Evolutionary conservation across 2,329 filamentous ascomycete species (phyloP).

Genomic region (Fusarium fujikuroi): DNA sequence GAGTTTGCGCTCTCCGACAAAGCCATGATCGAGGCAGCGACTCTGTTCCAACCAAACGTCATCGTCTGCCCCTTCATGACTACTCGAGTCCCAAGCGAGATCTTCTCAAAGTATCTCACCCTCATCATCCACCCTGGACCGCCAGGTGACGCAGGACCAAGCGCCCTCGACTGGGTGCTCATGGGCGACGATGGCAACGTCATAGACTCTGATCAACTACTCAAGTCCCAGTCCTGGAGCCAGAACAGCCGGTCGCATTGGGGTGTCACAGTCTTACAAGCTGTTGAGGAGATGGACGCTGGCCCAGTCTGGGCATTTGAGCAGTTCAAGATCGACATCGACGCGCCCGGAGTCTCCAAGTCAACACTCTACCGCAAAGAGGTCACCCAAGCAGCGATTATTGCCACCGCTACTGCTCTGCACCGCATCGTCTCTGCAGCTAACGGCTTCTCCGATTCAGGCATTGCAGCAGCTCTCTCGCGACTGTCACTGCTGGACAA

Average conservation of each 20-base stretch:
- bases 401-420: constrained; percentile 14
- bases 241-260: constrained; percentile 24
- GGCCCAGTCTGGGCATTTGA: constrained; percentile 34
- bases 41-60: constrained; percentile 14
- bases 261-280: constrained; percentile 32
- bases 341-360: constrained; percentile 19
- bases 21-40: constrained; percentile 26
- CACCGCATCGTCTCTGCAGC: constrained; percentile 3
- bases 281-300: constrained; percentile 31
- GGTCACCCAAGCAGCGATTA: constrained; percentile 19
- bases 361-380: constrained; percentile 24
- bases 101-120: constrained; percentile 23
- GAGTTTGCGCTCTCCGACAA: constrained; percentile 32
- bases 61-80: constrained; percentile 31
- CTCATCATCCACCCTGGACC: constrained; percentile 30
- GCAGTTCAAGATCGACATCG: constrained; percentile 27
- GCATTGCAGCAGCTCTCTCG: background rate
- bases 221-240: constrained; percentile 20
- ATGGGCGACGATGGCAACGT: constrained; percentile 28
- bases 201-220: constrained; percentile 14
- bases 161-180: constrained; percentile 29
- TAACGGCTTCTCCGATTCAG: background rate
- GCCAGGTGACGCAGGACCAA: constrained; percentile 28
- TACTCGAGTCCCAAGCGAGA: constrained; percentile 10
- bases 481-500: background rate